Evolutionary conservation across 495 filamentous ascomycete genomes (phyloP).

Genomic region (Penicillium roqueforti): DNA sequence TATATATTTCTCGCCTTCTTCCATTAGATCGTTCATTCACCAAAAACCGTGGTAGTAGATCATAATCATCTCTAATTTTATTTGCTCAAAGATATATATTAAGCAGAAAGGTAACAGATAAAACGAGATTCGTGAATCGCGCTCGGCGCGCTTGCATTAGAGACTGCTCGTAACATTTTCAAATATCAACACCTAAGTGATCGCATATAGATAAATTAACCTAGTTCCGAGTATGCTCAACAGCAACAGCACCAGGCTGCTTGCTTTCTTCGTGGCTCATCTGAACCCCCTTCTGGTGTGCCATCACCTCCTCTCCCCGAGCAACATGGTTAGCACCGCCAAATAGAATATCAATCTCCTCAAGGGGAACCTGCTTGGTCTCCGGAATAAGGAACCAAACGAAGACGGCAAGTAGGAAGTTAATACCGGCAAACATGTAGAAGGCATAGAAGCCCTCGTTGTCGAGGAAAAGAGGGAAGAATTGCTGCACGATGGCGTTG

Average conservation of each 20-base stretch:
- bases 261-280: constrained; percentile 15
- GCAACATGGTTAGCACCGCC: constrained; percentile 55
- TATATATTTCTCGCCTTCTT: no score
- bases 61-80: no score
- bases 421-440: constrained; percentile 51
- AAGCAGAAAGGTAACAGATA: no score
- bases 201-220: not conserved
- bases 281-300: constrained; percentile 25
- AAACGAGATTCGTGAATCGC: not conserved
- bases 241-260: constrained; percentile 24
- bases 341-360: constrained; percentile 62
- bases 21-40: no score
- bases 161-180: constrained; percentile 4
- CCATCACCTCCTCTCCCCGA: constrained; percentile 44
- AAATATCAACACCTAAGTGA: not conserved
- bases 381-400: constrained; percentile 72
- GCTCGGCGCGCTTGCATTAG: constrained; percentile 8
- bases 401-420: constrained; percentile 60
- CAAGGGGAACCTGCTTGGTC: constrained; percentile 63
- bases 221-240: constrained; percentile 26
- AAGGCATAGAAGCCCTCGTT: constrained; percentile 53
- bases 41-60: no score
- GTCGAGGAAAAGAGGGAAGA: constrained; percentile 62
- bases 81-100: no score
- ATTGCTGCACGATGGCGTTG: constrained; percentile 60